phyloP scores from a whole-genome alignment of 768 basidiomycete species.

The Boletus subcaerulescens region DNA sequence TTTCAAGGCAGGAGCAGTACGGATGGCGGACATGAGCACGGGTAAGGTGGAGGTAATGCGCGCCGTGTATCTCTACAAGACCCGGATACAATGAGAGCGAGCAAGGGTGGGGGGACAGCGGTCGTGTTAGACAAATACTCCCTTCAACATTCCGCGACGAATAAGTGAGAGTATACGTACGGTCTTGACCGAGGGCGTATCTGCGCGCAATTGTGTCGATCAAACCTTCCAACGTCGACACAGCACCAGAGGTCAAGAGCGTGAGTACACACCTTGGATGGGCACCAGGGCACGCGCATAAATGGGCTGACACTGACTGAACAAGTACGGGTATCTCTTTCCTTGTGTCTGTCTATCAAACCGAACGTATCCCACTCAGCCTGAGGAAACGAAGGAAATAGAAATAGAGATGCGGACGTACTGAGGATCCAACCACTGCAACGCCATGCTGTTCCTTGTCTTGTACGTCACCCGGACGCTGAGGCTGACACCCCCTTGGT shows the following conservation, averaged over 20 bases:
- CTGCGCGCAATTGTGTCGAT: background rate
- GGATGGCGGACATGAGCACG: background rate
- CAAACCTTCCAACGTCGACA: too few relatives aligned
- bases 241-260: background rate
- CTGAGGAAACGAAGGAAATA: background rate
- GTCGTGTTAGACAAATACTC: too few relatives aligned
- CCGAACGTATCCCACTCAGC: background rate
- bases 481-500: slow-evolving; percentile 38
- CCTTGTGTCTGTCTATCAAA: background rate
- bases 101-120: too few relatives aligned
- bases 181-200: background rate
- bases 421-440: slow-evolving; percentile 87
- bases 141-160: background rate
- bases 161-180: background rate
- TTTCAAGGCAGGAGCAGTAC: background rate
- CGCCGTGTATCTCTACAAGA: background rate
- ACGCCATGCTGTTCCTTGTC: slow-evolving; percentile 73
- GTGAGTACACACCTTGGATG: background rate
- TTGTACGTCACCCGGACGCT: slow-evolving; percentile 58
- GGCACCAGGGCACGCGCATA: background rate
- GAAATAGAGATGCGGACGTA: slow-evolving; percentile 31
- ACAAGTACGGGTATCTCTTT: background rate
- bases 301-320: background rate
- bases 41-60: background rate
- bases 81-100: too few relatives aligned